Conservation (phyloP, 805 yeast species). For the Barnettozyma siamensis region DNA sequence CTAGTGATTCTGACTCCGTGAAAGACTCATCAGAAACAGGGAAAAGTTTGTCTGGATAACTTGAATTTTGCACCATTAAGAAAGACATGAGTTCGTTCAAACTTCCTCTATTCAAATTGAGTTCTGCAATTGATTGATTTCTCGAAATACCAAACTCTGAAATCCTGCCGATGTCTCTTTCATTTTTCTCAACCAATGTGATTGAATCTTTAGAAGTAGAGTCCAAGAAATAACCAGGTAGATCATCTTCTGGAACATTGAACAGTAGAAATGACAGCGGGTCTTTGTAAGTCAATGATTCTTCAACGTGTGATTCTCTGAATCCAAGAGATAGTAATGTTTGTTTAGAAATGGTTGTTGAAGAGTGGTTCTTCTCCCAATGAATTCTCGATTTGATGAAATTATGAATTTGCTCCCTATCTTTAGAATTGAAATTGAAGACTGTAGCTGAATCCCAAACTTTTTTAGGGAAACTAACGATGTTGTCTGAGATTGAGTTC, state of each 20-base stretch:
- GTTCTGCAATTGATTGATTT: conserved; percentile 50
- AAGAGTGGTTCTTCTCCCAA: conserved; percentile 35
- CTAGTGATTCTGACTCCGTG: conserved; percentile 20
- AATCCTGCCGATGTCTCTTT: conserved; percentile 49
- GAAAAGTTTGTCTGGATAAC: conserved; percentile 4
- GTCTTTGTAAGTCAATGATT: conserved; percentile 56
- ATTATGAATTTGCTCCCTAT: conserved; percentile 57
- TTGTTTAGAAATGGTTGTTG: conserved; percentile 12
- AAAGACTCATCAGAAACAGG: neutral
- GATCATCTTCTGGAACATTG: conserved; percentile 91
- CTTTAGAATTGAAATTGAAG: conserved; percentile 59
- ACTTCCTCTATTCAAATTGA: conserved; percentile 37
- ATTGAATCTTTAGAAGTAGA: conserved; percentile 50
- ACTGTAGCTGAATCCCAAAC: conserved; percentile 69
- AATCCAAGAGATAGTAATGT: conserved; percentile 54
- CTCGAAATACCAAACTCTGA: conserved; percentile 64
- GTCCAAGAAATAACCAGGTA: conserved; percentile 56
- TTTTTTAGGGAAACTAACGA: conserved; percentile 37
- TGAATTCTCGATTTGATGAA: conserved; percentile 50
- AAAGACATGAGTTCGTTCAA: conserved; percentile 30
- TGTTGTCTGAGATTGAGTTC: conserved; percentile 10
- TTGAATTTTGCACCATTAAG: conserved; percentile 8
- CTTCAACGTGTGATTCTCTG: conserved; percentile 59
- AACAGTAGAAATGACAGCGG: conserved; percentile 53
- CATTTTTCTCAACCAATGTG: conserved; percentile 43